Base-by-base conservation (phyloP, 2,329 filamentous ascomycete species). In the Paraphoma sp. region DNA sequence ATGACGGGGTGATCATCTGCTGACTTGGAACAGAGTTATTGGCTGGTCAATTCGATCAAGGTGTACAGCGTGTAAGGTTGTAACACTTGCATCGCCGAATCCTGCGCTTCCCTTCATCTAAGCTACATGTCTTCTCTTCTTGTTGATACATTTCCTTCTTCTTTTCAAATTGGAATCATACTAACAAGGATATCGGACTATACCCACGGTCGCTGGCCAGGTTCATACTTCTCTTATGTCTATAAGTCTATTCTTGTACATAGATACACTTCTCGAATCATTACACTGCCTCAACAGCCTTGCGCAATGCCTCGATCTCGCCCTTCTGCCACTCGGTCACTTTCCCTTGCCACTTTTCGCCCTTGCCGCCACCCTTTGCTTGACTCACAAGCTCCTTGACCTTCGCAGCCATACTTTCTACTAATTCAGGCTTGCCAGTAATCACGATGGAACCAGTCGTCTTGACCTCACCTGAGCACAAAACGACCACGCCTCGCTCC, bases 31-130 rank as follows among this genome's bases (percentile, higher is more conserved):
- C 43, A 73, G 70, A 69, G 61, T 2, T 78, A 78, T 57, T 78
- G 76, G 76, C 62, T 76, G 28, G 59, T 78, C 45, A 78, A 78
- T 53, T 76, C 70, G 0, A 57, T 78, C 42, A 77, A 76, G 55
- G 74, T 78, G 4, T 78, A 75, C 58, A 74, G 63, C 40, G 72
- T 69, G 12, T 76, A 53, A 64, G 11, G 6, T 42, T 23, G 23
- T 23, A 5, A 23, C 23, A 23, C 23, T 23, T 3, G 23, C 23
- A 23, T 23, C 23, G 23, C 23, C 23, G 23, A 23, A 2, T 23
- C 23, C n/a, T n/a, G 23, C 5, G 23, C 23, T 23, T 23, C 23
- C 2, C 23, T 23, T 23, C 5, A 23, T 23, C 16, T 42, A 3
- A 2, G 8, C 3, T 17, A 42, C 8, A 42, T 42, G 16, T 9